These are phyloP conservation scores for Fimicolochytrium jonesii DNA, from an alignment of 192 early-diverging fungal species.

Conservation along the genomic window DNA sequence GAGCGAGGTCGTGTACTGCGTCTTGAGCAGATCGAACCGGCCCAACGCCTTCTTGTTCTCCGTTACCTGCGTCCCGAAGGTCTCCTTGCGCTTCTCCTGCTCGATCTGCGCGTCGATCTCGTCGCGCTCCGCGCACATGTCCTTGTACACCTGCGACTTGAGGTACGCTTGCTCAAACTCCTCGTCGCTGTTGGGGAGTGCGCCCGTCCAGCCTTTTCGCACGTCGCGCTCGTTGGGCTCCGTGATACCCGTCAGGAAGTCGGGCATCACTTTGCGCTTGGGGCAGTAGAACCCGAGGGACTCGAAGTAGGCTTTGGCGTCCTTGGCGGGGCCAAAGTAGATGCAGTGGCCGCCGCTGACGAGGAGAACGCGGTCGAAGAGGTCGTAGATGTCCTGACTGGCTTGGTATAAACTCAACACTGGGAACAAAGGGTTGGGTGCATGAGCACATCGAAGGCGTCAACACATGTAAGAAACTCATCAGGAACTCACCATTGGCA, in stretches of 20 bases:
- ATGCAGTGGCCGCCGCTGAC: constrained; percentile 36
- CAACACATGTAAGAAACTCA: constrained; percentile 52
- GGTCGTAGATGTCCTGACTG: constrained; percentile 68
- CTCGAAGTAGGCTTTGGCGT: constrained; percentile 29
- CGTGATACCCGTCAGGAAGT: constrained; percentile 70
- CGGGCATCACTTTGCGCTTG: constrained; percentile 61
- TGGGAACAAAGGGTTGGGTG: too few relatives aligned
- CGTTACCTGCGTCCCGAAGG: constrained; percentile 46
- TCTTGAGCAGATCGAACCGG: constrained; percentile 42
- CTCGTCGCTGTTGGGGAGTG: constrained; percentile 50
- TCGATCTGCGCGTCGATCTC: constrained; percentile 40
- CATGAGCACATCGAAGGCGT: constrained; percentile 43
- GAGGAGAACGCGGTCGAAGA: constrained; percentile 56
- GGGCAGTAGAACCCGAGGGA: constrained; percentile 20
- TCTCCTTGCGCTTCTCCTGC: constrained; percentile 31
- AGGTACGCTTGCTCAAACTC: constrained; percentile 61
- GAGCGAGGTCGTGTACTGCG: constrained; percentile 65
- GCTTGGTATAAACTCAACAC: constrained; percentile 48
- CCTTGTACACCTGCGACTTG: constrained; percentile 36
- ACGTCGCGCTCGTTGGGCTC: constrained; percentile 53
- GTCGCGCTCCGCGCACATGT: constrained; percentile 36
- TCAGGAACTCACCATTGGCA: too few relatives aligned
- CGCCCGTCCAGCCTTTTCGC: constrained; percentile 50
- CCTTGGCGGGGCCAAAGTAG: constrained; percentile 65
- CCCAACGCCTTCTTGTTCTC: constrained; percentile 49